phyloP scores from a whole-genome alignment of 495 filamentous ascomycete genomes.

The Hyphodiscus hymeniophilus region DNA sequence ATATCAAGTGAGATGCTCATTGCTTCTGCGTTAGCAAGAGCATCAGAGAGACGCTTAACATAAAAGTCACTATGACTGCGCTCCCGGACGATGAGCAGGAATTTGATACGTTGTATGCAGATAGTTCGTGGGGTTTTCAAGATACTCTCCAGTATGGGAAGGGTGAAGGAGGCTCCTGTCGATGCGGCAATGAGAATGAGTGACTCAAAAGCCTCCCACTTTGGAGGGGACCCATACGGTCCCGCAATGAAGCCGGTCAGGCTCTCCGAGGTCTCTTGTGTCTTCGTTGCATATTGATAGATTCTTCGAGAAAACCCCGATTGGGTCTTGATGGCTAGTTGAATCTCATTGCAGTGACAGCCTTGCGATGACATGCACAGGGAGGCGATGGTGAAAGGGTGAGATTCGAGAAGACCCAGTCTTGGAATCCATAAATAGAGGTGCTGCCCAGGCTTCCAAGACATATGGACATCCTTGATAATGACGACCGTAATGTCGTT shows the following conservation, averaged over 20 bases:
- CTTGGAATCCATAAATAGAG: conserved; percentile 66
- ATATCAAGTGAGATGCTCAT: conserved; percentile 35
- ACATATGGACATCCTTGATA: conserved; percentile 58
- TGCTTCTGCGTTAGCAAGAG: conserved; percentile 42
- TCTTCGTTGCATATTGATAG: conserved; percentile 51
- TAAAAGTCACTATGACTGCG: conserved; percentile 64
- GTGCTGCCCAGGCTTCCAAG: conserved; percentile 73
- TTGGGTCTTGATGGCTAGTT: conserved; percentile 65
- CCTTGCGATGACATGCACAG: conserved; percentile 32
- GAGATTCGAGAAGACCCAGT: conserved; percentile 60
- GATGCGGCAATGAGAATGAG: conserved; percentile 50
- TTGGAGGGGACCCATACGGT: conserved; percentile 47
- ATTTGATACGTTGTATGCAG: conserved; percentile 58
- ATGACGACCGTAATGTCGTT: conserved; percentile 59
- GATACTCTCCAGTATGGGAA: conserved; percentile 48
- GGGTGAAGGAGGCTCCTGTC: conserved; percentile 47
- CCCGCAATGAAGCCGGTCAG: conserved; percentile 45
- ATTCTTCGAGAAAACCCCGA: conserved; percentile 62
- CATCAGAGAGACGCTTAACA: conserved; percentile 48
- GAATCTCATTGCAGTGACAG: conserved; percentile 51
- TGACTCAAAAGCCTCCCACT: conserved; percentile 51
- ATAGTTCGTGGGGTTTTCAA: conserved; percentile 25
- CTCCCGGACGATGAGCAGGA: conserved; percentile 67
- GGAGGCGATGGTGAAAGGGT: conserved; percentile 73
- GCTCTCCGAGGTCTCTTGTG: conserved; percentile 4